These are phyloP conservation scores for Mycena amicta DNA, from an alignment of 768 basidiomycete species.

Conservation along the genomic window DNA sequence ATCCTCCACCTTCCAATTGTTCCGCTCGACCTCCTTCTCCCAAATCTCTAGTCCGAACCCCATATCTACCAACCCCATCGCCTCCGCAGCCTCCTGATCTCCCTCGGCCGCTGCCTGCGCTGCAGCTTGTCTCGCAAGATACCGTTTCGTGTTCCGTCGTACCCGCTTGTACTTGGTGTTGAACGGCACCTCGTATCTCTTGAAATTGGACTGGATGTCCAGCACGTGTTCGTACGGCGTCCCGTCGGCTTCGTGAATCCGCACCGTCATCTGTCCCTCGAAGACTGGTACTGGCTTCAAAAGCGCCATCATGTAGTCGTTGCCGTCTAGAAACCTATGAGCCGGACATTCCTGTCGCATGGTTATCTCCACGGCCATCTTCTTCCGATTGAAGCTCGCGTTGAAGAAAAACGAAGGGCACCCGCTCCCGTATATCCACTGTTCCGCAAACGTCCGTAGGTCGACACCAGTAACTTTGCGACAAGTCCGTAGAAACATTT, in stretches of 20 bases:
- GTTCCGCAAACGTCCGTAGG: constrained; percentile 89
- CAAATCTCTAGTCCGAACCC: constrained; percentile 92
- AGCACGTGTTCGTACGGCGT: constrained; percentile 98
- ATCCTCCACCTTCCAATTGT: constrained; percentile 95
- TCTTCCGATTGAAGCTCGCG: constrained; percentile 94
- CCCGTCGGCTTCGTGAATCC: constrained; percentile 98
- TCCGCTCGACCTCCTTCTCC: constrained; percentile 93
- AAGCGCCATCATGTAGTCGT: constrained; percentile 63
- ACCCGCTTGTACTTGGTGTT: constrained; percentile 98
- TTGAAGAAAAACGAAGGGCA: constrained; percentile 90
- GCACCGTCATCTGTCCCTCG: constrained; percentile 98
- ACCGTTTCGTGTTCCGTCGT: constrained; percentile 95
- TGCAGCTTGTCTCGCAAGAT: constrained; percentile 88
- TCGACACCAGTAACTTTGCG: constrained; percentile 94
- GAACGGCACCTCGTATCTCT: constrained; percentile 97
- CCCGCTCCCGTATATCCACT: constrained; percentile 98
- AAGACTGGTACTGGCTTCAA: constrained; percentile 87
- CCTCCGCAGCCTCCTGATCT: constrained; percentile 88
- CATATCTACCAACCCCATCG: constrained; percentile 92
- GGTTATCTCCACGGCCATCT: constrained; percentile 96
- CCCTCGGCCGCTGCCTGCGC: constrained; percentile 93
- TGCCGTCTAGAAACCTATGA: constrained; percentile 67
- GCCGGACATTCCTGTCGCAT: constrained; percentile 91
- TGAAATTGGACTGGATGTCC: constrained; percentile 83
- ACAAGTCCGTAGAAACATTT: constrained; percentile 87